Evolutionary conservation across 176 grass and related monocot genomes (phyloP).

Genomic region (Puya raimondii): DNA sequence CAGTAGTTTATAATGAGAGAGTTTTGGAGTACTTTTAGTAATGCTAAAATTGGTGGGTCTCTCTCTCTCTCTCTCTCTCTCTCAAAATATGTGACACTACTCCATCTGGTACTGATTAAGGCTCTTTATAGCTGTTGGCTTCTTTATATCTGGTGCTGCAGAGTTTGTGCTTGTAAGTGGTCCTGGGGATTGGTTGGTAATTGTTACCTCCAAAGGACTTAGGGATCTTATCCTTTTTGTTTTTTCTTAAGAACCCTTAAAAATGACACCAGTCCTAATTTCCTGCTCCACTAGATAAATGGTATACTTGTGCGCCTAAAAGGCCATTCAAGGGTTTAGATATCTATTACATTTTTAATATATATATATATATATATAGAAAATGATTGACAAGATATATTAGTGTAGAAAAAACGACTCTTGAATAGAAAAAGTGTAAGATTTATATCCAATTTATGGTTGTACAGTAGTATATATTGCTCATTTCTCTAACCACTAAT

Average conservation of each 20-base stretch:
- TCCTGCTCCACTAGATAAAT: not conserved
- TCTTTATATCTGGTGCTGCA: slow-evolving; percentile 95
- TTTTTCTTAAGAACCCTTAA: slow-evolving; percentile 29
- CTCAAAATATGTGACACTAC: slow-evolving; percentile 23
- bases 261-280: not conserved
- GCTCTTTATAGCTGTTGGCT: slow-evolving; percentile 94
- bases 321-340: too few relatives aligned
- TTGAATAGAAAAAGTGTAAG: too few relatives aligned
- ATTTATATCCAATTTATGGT: too few relatives aligned
- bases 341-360: too few relatives aligned
- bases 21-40: too few relatives aligned
- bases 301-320: not conserved
- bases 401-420: too few relatives aligned
- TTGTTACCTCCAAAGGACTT: slow-evolving; percentile 21
- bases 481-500: too few relatives aligned
- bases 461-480: too few relatives aligned
- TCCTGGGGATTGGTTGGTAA: slow-evolving; percentile 33
- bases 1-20: too few relatives aligned
- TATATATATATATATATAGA: too few relatives aligned
- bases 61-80: slow-evolving; percentile 53
- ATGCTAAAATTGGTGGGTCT: slow-evolving; percentile 31
- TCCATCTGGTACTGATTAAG: slow-evolving; percentile 23
- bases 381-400: too few relatives aligned
- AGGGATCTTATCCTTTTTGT: slow-evolving; percentile 20
- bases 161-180: slow-evolving; percentile 67